A percentile compares a stretch with the other conserved stretches of the same genome.
Conservation (phyloP, 441 rosid genomes). For the Viola pubescens region DNA sequence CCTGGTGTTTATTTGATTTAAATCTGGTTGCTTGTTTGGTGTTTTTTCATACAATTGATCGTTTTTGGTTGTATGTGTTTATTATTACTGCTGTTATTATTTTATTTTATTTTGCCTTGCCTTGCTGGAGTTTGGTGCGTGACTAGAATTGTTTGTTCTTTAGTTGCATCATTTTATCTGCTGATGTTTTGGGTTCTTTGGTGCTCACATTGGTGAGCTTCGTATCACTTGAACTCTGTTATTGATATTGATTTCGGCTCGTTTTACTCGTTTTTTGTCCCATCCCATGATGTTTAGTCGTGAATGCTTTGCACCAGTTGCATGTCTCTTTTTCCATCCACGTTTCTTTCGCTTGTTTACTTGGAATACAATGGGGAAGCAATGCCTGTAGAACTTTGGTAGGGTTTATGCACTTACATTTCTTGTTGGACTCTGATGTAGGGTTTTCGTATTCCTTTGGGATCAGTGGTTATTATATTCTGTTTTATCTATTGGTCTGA, state of each 20-base stretch:
- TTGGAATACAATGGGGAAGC: neutral
- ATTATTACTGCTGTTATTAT: no score
- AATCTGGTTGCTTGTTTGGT: no score
- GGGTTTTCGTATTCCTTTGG: slow-evolving; percentile 12
- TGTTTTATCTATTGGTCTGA: slow-evolving; percentile 13
- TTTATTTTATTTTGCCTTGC: no score
- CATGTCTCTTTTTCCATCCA: neutral
- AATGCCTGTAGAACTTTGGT: neutral
- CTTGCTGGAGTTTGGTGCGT: no score
- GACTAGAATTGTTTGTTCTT: no score
- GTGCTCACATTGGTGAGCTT: slow-evolving; percentile 1
- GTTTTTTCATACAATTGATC: no score
- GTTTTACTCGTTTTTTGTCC: neutral
- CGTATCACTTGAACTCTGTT: neutral
- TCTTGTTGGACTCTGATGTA: slow-evolving; percentile 10
- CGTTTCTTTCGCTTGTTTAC: neutral
- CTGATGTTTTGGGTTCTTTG: neutral
- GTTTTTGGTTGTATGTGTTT: no score
- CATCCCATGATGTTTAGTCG: neutral
- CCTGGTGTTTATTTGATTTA: no score
- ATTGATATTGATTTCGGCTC: neutral
- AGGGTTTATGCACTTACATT: neutral
- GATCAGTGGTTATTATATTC: slow-evolving; percentile 7
- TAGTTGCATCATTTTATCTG: no score
- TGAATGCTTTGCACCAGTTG: neutral